Base-by-base conservation (phyloP, 768 basidiomycete genomes). In the Crepidotus variabilis region DNA sequence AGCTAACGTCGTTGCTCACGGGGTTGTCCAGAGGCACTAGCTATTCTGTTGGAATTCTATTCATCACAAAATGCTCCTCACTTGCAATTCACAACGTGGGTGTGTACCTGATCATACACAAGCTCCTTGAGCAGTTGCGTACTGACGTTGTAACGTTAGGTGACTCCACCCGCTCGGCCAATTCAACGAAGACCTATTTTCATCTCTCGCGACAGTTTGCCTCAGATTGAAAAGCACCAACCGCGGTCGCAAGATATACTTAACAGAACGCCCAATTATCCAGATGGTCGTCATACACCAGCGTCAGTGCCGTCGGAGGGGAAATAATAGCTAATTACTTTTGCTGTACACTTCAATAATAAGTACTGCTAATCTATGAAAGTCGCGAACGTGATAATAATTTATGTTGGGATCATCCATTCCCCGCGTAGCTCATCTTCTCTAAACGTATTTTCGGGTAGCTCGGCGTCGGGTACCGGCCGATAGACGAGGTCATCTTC, bases 31-130 rank as follows among this genome's bases (percentile, higher is more conserved):
- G 90, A 87, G 58, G 80, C 82, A 2, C 69, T 90, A 52, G 71
- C 75, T 52, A 83, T 90, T 39, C 72, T 92, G 32, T 72, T 90
- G 0, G 88, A 90, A 65, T 90, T 89, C 65, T 92, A 90, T 67
- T 71, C 74, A 14, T 80, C 80, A 0, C 88, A 88, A 65, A 85
- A 87, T 59, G 64, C 75, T 54, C 74, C 81, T 2, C 80, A 86
- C 66, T 70, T 89, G 34, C 67, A 75, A 23, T 59, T 75, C 1
- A 77, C 89, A 32, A 65, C 72, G 51, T 70, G 71, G 60, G 86
- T 89, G 56, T 57, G 84, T 76, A 28, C 20, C 55, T 24, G 51
- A 18, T 18, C 51, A 21, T 39, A 51, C 43, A 32, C 46, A 28
- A 43, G 28, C 28, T 8, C 28, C 28, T 20, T 54, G 23, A 50